phyloP scores from a whole-genome alignment of 768 basidiomycete species.

The Brasilioporus rufonigricans region DNA sequence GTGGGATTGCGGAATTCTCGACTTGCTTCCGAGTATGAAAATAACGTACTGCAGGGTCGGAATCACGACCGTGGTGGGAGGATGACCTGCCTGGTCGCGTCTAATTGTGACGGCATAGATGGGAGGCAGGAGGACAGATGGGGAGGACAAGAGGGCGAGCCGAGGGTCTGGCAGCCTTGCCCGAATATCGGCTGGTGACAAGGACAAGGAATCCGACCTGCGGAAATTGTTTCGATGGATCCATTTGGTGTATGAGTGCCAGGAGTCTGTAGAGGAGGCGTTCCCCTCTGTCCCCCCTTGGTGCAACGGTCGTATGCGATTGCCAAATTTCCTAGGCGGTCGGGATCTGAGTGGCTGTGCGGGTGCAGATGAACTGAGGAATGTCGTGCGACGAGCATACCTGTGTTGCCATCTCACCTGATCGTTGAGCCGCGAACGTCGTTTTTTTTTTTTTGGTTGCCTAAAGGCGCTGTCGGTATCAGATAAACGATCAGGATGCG shows the following conservation, averaged over 20 bases:
- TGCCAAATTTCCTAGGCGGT: no score
- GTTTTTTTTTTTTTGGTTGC: no score
- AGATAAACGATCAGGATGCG: no score
- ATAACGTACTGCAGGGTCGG: constrained; percentile 6
- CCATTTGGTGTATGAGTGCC: constrained; percentile 7
- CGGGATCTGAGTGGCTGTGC: constrained; percentile 2
- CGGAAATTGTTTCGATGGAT: constrained; percentile 13
- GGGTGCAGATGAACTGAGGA: no score
- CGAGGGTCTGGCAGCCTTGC: neutral
- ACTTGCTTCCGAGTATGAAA: constrained; percentile 6
- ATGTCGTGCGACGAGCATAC: no score
- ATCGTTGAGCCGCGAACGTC: no score
- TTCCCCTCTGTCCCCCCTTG: neutral
- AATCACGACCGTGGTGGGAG: neutral
- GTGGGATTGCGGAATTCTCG: neutral
- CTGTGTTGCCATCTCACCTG: no score
- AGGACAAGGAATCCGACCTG: no score
- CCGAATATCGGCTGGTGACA: neutral
- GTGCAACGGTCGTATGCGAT: no score
- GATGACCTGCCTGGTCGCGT: neutral
- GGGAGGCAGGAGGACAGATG: neutral
- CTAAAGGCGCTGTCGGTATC: no score
- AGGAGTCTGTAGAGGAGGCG: constrained; percentile 11
- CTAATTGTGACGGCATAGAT: constrained; percentile 1
- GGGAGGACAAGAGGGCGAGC: neutral